A percentile compares a stretch with the other conserved stretches of the same genome.
phyloP scores from a whole-genome alignment of 768 basidiomycete species.

The Mycena crocata region DNA sequence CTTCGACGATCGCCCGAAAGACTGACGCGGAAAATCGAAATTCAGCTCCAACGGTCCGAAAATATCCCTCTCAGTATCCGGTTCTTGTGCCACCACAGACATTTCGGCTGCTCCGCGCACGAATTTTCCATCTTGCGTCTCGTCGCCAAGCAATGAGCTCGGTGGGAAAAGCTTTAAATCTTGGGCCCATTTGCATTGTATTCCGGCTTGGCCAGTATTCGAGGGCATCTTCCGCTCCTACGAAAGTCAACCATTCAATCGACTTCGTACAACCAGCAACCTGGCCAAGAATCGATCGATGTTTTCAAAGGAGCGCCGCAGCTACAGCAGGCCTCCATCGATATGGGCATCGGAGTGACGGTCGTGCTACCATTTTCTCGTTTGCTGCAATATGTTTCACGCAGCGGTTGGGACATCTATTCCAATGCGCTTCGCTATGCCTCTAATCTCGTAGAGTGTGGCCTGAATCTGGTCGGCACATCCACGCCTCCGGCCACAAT shows the following conservation, averaged over 20 bases:
- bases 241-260: neutral
- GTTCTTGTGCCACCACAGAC: neutral
- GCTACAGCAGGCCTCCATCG: neutral
- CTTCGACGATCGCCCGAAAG: neutral
- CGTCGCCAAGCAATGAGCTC: constrained; percentile 3
- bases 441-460: constrained; percentile 17
- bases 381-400: neutral
- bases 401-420: neutral
- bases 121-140: neutral
- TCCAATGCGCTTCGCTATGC: neutral
- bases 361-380: constrained; percentile 1
- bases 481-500: neutral
- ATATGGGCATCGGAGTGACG: neutral
- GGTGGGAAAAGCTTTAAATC: constrained; percentile 4
- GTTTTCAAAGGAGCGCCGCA: neutral
- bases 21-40: neutral
- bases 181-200: neutral
- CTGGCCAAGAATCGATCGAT: no score
- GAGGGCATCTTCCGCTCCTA: constrained; percentile 5
- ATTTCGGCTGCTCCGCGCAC: neutral
- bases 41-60: constrained; percentile 7
- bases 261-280: neutral
- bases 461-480: neutral
- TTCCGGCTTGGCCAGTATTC: neutral
- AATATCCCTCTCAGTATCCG: neutral